Percentiles rank a stretch among this genome's conserved stretches.
phyloP scores from a whole-genome alignment of 768 basidiomycete species.

The Gloeophyllum trabeum region DNA sequence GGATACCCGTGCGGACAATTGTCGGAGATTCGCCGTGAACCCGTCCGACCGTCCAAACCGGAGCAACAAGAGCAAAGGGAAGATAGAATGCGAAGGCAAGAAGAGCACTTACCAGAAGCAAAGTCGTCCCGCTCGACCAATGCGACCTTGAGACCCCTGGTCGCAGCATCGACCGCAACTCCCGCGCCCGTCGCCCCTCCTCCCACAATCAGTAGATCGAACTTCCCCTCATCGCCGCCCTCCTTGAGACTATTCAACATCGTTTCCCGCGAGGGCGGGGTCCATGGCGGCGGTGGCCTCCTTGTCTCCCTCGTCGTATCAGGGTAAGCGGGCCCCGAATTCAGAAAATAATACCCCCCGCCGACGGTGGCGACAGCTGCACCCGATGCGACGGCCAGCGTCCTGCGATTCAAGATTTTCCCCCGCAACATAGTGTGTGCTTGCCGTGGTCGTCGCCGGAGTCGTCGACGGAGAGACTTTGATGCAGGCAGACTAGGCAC shows the following conservation, averaged over 20 bases:
- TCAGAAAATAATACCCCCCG: constrained; percentile 60
- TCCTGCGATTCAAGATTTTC: constrained; percentile 39
- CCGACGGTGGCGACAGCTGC: constrained; percentile 42
- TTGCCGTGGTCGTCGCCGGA: too few species aligned
- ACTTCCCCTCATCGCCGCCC: constrained; percentile 37
- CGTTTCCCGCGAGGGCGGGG: constrained; percentile 55
- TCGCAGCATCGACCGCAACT: constrained; percentile 92
- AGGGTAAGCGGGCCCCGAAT: constrained; percentile 62
- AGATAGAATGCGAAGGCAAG: neutral
- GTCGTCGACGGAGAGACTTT: too few species aligned
- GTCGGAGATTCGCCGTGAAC: neutral
- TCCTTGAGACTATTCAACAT: constrained; percentile 51
- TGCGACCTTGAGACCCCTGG: constrained; percentile 83
- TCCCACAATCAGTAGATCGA: constrained; percentile 79
- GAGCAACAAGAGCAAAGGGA: neutral
- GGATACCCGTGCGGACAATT: too few species aligned
- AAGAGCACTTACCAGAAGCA: constrained; percentile 49
- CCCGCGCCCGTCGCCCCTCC: constrained; percentile 96
- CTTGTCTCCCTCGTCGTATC: constrained; percentile 51
- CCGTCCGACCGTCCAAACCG: neutral
- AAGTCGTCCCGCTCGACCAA: constrained; percentile 93
- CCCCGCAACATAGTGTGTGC: neutral
- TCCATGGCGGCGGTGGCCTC: constrained; percentile 72
- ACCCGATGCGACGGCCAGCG: constrained; percentile 39
- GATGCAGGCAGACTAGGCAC: too few species aligned